These are phyloP conservation scores for Hypomyces rosellus DNA, from an alignment of 2,329 filamentous ascomycete species.

Conservation along the genomic window DNA sequence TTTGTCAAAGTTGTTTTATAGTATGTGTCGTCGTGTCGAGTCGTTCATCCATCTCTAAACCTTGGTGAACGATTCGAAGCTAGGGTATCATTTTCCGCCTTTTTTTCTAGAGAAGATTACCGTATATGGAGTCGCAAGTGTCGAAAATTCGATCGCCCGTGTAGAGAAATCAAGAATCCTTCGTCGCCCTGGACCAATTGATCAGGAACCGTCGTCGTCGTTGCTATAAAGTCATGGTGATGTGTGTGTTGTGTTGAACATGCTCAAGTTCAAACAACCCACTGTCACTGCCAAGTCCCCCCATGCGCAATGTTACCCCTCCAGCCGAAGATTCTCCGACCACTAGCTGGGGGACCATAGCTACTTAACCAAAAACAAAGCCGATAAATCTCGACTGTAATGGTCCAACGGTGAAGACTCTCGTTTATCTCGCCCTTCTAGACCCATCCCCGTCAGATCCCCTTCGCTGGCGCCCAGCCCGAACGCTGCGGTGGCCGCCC, in stretches of 20 bases:
- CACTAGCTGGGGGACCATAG: not conserved
- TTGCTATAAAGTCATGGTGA: not conserved
- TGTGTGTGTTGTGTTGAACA: not conserved
- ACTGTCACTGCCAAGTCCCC: too few species aligned
- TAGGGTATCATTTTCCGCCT: not conserved
- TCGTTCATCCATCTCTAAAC: slow-evolving; percentile 1
- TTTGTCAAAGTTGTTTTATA: not conserved
- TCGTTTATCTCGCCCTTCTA: slow-evolving; percentile 43
- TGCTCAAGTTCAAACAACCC: too few species aligned
- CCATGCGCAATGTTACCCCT: not conserved
- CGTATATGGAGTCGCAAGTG: not conserved
- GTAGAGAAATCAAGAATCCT: not conserved
- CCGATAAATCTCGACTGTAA: slow-evolving; percentile 44
- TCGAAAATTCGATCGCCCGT: not conserved
- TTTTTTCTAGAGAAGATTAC: not conserved
- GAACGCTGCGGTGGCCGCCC: slow-evolving; percentile 60
- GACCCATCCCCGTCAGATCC: slow-evolving; percentile 52
- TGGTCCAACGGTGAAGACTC: slow-evolving; percentile 56
- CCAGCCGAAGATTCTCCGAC: not conserved
- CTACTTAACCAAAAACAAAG: slow-evolving; percentile 19
- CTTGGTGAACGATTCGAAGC: not conserved
- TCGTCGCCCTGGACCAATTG: not conserved
- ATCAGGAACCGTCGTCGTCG: not conserved
- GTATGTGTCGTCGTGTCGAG: not conserved
- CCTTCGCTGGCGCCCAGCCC: slow-evolving; percentile 56